A percentile compares a stretch with the other conserved stretches of the same genome.
phyloP scores from a whole-genome alignment of 345 rosid genomes.

The Bruguiera gymnorhiza region DNA sequence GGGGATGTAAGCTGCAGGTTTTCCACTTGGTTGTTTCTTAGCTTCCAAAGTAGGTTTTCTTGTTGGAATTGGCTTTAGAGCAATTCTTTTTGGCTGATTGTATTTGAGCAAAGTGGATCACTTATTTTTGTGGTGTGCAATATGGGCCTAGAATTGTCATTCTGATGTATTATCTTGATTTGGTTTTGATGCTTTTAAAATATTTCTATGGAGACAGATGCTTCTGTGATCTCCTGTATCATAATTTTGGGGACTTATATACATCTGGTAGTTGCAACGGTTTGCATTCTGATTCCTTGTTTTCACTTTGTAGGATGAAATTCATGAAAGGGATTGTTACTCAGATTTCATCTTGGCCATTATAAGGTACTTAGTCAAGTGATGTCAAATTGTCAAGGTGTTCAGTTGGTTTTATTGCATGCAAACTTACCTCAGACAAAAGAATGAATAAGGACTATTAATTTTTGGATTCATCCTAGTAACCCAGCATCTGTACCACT shows the following conservation, averaged over 20 bases:
- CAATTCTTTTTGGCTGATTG: no score
- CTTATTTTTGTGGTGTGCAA: no score
- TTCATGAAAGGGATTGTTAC: conserved; percentile 94
- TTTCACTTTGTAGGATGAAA: conserved; percentile 74
- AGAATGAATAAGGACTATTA: no score
- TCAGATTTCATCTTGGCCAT: conserved; percentile 93
- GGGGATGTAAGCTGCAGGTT: no score
- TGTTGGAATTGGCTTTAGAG: no score
- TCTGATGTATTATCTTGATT: background rate
- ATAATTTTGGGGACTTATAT: background rate
- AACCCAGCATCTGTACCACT: no score
- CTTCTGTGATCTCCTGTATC: background rate
- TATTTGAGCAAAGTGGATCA: no score
- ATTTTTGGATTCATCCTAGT: no score
- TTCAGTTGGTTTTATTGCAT: background rate
- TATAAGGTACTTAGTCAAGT: conserved; percentile 49
- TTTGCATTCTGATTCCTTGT: conserved; percentile 19
- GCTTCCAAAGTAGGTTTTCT: no score
- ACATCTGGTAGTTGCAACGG: conserved; percentile 15
- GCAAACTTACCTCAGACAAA: no score
- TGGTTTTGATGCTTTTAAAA: background rate
- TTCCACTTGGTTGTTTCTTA: no score
- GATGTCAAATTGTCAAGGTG: background rate
- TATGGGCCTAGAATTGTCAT: no score
- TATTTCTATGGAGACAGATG: background rate